Base-by-base conservation (phyloP, 2,329 filamentous ascomycete genomes). In the Nemania sp. region DNA sequence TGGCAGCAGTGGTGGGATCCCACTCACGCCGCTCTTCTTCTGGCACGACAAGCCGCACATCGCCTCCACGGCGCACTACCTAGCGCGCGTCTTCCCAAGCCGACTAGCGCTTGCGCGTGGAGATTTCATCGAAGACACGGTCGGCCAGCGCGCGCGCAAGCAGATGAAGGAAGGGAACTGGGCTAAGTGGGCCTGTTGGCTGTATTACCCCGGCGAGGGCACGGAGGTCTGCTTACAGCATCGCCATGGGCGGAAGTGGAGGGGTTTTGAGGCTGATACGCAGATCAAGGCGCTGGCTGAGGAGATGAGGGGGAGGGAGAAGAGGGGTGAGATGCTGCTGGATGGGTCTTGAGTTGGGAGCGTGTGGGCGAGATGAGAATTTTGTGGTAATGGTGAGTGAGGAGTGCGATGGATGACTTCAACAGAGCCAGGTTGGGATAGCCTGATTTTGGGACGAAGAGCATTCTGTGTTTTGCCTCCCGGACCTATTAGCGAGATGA, bases 31-130 rank as follows among this genome's bases (percentile, higher is more conserved):
- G 0, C 71, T 83, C 49, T 83, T 81, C 67, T 81, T 82, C 61
- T 83, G 80, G 80, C 79, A 82, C 50, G 80, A 83, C 55, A 83
- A 83, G 59, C 79, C 80, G 0, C 80, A 83, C 51, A 54, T 83
- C 2, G 79, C 76, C 1, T 75, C 73, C 3, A 75, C 72, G 0
- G 59, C 67, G 1, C 80, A 83, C 58, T 83, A 83, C 50, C 70
- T 82, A 0, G 61, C 67, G 0, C 70, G 74, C 0, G 74, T 82
- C 1, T 83, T 82, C 43, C 74, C 79, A 0, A 75, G 71, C 1
- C 72, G 79, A 1, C 61, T 81, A 14, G 77, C 80, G 1, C 74
- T 83, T 59, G 66, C 73, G 4, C 70, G 80, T 1, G 80, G 80
- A 0, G 77, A 75, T 6, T 83, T 83, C 59, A 82, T 83, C 49